A percentile compares a stretch with the other conserved stretches of the same genome.
Evolutionary conservation across 352 stramenopile genomes (phyloP).

Genomic region (Phytophthora pluvialis): DNA sequence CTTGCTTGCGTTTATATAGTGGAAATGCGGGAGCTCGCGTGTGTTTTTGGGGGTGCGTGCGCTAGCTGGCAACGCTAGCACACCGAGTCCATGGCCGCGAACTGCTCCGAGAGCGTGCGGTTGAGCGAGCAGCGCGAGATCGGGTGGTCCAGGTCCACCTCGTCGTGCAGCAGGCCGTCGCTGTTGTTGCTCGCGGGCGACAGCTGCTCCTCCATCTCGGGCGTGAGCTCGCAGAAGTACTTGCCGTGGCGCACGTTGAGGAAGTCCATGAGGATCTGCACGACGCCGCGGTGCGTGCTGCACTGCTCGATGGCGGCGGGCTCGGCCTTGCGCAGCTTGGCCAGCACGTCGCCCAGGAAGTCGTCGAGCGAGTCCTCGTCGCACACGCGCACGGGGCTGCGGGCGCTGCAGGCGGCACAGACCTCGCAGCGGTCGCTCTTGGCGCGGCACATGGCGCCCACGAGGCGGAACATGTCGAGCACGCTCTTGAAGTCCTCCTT

Average conservation of each 20-base stretch:
- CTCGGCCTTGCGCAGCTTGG: slow-evolving; percentile 59
- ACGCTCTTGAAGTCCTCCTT: slow-evolving; percentile 87
- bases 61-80: slow-evolving; percentile 44
- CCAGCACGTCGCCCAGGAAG: slow-evolving; percentile 60
- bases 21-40: slow-evolving; percentile 18
- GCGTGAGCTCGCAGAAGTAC: slow-evolving; percentile 71
- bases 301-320: slow-evolving; percentile 57
- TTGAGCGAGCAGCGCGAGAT: slow-evolving; percentile 79
- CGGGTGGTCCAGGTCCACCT: slow-evolving; percentile 68
- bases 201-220: slow-evolving; percentile 40
- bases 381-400: slow-evolving; percentile 45
- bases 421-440: slow-evolving; percentile 57
- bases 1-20: slow-evolving; percentile 35
- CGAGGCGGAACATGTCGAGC: slow-evolving; percentile 83
- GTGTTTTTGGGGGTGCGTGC: not conserved
- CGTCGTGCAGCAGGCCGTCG: slow-evolving; percentile 28
- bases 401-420: slow-evolving; percentile 57
- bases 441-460: slow-evolving; percentile 69
- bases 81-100: slow-evolving; percentile 78
- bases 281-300: slow-evolving; percentile 70
- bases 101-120: slow-evolving; percentile 77
- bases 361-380: slow-evolving; percentile 65
- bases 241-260: slow-evolving; percentile 77
- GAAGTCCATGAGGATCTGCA: slow-evolving; percentile 88
- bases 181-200: slow-evolving; percentile 24